Evolutionary conservation across 805 yeast genomes (phyloP).

Genomic region (Candida coquimbonensis): DNA sequence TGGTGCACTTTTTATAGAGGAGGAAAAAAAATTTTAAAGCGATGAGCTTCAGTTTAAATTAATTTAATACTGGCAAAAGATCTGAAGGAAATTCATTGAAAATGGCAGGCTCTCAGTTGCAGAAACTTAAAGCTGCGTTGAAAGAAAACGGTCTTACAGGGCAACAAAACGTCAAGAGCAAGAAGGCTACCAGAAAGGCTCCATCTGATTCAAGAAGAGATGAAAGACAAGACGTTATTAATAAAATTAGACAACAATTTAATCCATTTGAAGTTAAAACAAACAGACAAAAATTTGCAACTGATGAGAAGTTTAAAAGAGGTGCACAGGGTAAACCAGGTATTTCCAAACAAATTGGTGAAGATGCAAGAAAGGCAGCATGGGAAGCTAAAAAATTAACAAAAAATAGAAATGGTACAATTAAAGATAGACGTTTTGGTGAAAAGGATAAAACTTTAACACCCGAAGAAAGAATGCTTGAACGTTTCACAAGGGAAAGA

Average conservation of each 20-base stretch:
- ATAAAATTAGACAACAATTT: conserved; percentile 70
- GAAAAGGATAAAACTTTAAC: conserved; percentile 65
- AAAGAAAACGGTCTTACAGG: conserved; percentile 82
- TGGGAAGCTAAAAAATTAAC: conserved; percentile 57
- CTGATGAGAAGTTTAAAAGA: conserved; percentile 33
- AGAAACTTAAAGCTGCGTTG: conserved; percentile 69
- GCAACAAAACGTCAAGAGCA: conserved; percentile 60
- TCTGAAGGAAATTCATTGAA: not conserved
- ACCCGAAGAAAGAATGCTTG: conserved; percentile 93
- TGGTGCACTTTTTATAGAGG: not conserved
- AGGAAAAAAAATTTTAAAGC: not conserved
- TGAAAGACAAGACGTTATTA: conserved; percentile 51
- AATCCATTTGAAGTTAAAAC: conserved; percentile 83
- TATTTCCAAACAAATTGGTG: conserved; percentile 60
- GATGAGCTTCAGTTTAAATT: conserved; percentile 6
- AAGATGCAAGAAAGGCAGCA: conserved; percentile 51
- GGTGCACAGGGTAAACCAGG: conserved; percentile 64
- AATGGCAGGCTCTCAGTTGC: conserved; percentile 87
- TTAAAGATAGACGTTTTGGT: conserved; percentile 87
- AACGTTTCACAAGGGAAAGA: conserved; percentile 85
- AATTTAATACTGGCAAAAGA: not conserved
- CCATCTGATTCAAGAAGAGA: conserved; percentile 66
- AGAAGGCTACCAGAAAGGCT: conserved; percentile 38
- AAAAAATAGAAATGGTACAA: conserved; percentile 69
- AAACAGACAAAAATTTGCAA: conserved; percentile 57